Conservation (phyloP, 495 filamentous ascomycete species). For the Xylaria bambusicola region DNA sequence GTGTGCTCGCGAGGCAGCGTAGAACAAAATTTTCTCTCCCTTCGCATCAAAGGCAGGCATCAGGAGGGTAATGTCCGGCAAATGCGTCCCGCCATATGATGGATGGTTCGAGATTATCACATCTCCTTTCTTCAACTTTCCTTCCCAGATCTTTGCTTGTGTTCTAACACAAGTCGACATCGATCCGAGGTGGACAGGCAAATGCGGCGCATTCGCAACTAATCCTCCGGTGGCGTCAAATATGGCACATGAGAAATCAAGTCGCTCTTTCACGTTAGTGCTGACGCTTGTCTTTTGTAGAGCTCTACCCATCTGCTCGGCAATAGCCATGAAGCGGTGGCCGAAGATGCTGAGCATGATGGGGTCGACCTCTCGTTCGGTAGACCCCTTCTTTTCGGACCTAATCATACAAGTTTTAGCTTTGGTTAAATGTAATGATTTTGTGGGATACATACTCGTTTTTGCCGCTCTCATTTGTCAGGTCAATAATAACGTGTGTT, state of each 20-base stretch:
- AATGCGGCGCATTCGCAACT: conserved; percentile 92
- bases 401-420: conserved; percentile 23
- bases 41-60: conserved; percentile 82
- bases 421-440: neutral
- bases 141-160: conserved; percentile 91
- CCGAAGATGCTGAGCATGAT: conserved; percentile 96
- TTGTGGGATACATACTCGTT: conserved; percentile 40
- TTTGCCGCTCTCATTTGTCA: conserved; percentile 58
- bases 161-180: conserved; percentile 96
- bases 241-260: conserved; percentile 95
- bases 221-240: conserved; percentile 90
- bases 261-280: conserved; percentile 95
- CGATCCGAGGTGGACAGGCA: conserved; percentile 85
- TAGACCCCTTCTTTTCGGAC: conserved; percentile 37
- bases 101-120: conserved; percentile 96
- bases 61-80: conserved; percentile 92
- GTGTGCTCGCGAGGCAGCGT: conserved; percentile 92
- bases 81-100: conserved; percentile 77
- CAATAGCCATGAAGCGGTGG: conserved; percentile 98
- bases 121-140: conserved; percentile 85
- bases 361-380: conserved; percentile 67
- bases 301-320: conserved; percentile 95
- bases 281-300: conserved; percentile 96
- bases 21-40: conserved; percentile 89
- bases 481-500: conserved; percentile 73